A percentile compares a stretch with the other conserved stretches of the same genome.
Conservation (phyloP, 2,329 filamentous ascomycete species). For the Escovopsis weberi region DNA sequence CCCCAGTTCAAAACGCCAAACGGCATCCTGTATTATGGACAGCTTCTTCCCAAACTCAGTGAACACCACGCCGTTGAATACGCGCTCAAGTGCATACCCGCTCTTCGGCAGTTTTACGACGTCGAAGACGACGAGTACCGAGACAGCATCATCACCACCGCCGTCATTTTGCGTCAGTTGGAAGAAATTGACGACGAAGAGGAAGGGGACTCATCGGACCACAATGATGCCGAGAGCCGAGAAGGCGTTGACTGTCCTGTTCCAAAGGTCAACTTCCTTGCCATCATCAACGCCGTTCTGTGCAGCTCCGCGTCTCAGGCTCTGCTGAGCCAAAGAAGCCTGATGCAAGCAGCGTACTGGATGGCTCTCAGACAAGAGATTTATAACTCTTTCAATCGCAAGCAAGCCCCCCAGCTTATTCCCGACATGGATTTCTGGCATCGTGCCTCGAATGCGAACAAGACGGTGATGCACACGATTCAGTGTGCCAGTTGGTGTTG, state of each 20-base stretch:
- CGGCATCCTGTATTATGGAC: constrained; percentile 23
- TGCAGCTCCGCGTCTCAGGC: constrained; percentile 22
- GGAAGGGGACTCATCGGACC: constrained; percentile 15
- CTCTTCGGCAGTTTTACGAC: constrained; percentile 22
- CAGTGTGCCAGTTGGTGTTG: constrained; percentile 27
- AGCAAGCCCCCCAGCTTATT: constrained; percentile 22
- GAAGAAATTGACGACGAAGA: constrained; percentile 27
- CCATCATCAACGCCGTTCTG: constrained; percentile 25
- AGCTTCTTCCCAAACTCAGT: constrained; percentile 20
- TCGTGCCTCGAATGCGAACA: constrained; percentile 22
- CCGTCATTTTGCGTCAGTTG: constrained; percentile 25
- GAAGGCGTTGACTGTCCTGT: neutral
- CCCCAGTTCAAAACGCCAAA: constrained; percentile 22
- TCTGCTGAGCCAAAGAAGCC: constrained; percentile 20
- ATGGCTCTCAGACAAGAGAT: constrained; percentile 27
- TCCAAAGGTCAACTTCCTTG: constrained; percentile 22
- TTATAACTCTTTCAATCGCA: constrained; percentile 25
- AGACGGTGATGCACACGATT: constrained; percentile 26
- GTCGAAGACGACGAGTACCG: constrained; percentile 23
- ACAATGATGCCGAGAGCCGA: neutral
- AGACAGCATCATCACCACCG: constrained; percentile 26
- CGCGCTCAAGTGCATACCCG: constrained; percentile 25
- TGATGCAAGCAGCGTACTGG: constrained; percentile 27
- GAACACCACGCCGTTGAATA: constrained; percentile 26
- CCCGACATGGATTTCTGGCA: constrained; percentile 20